Evolutionary conservation across 352 stramenopile genomes (phyloP).

Genomic region (Aphanomyces astaci): DNA sequence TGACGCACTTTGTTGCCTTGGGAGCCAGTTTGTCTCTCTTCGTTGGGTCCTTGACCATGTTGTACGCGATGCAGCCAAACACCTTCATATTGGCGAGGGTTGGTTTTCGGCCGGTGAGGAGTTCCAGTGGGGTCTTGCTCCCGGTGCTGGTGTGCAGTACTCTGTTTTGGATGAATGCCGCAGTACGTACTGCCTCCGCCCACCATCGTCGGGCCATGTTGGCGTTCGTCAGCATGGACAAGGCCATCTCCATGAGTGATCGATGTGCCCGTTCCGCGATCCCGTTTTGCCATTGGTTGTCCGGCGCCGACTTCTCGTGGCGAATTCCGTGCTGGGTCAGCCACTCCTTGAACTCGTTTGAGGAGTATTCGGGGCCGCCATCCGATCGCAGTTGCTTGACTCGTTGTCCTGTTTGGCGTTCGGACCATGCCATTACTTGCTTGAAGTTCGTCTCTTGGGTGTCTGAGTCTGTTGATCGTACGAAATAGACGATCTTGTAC

Average conservation of each 20-base stretch:
- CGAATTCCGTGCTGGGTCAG: constrained; percentile 24
- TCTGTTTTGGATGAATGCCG: constrained; percentile 28
- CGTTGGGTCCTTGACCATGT: constrained; percentile 21
- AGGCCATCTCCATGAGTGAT: constrained; percentile 26
- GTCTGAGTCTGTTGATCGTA: not conserved
- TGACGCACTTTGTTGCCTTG: constrained; percentile 27
- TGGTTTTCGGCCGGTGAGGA: constrained; percentile 22
- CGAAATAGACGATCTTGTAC: constrained; percentile 5
- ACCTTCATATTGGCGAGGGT: constrained; percentile 24
- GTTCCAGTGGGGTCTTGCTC: constrained; percentile 25
- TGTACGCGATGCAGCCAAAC: constrained; percentile 28
- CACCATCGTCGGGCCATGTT: constrained; percentile 24
- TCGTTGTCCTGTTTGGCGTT: constrained; percentile 23
- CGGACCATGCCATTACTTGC: not conserved
- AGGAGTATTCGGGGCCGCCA: constrained; percentile 29
- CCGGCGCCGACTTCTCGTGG: constrained; percentile 26
- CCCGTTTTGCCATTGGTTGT: constrained; percentile 32
- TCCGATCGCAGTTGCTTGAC: constrained; percentile 29
- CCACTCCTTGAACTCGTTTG: constrained; percentile 20
- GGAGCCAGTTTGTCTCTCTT: constrained; percentile 27
- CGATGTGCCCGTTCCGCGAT: constrained; percentile 31
- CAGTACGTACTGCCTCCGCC: constrained; percentile 29
- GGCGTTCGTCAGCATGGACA: constrained; percentile 28
- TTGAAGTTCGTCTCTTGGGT: constrained; percentile 4
- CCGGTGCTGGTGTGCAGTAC: not conserved